Percentiles rank a stretch among this genome's conserved stretches.
These are phyloP conservation scores for Tetracladium setigerum DNA, from an alignment of 495 filamentous ascomycete genomes.

Conservation along the genomic window DNA sequence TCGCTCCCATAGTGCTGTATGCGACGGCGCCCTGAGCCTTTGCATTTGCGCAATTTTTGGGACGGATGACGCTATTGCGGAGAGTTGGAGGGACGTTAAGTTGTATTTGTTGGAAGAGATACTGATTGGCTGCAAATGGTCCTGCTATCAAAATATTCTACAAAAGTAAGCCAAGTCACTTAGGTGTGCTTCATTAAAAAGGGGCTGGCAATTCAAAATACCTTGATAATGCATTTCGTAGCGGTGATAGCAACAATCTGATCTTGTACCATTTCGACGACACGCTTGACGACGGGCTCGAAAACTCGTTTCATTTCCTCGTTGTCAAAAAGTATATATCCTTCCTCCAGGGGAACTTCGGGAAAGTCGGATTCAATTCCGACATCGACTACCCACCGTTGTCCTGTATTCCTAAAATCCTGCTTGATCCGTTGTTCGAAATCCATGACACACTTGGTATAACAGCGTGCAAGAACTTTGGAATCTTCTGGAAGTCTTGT, in stretches of 20 bases:
- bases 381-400: constrained; percentile 67
- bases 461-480: constrained; percentile 62
- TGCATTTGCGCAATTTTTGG: constrained; percentile 64
- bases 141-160: constrained; percentile 65
- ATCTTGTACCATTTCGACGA: constrained; percentile 60
- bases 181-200: constrained; percentile 2
- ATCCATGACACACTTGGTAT: constrained; percentile 69
- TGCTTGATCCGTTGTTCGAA: constrained; percentile 69
- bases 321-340: constrained; percentile 69
- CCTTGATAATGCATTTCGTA: constrained; percentile 60
- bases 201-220: constrained; percentile 25
- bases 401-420: constrained; percentile 64
- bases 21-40: constrained; percentile 61
- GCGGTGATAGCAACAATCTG: constrained; percentile 68
- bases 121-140: constrained; percentile 62
- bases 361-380: constrained; percentile 67
- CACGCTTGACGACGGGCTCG: constrained; percentile 57
- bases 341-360: constrained; percentile 66
- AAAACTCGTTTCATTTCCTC: constrained; percentile 70
- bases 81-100: constrained; percentile 64
- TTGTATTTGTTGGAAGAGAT: constrained; percentile 69
- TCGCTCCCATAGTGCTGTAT: too few species aligned
- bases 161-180: constrained; percentile 32
- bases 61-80: constrained; percentile 67
- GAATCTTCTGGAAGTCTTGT: constrained; percentile 67